phyloP scores from a whole-genome alignment of 148 eudicot genomes.

The Drosera capensis region DNA sequence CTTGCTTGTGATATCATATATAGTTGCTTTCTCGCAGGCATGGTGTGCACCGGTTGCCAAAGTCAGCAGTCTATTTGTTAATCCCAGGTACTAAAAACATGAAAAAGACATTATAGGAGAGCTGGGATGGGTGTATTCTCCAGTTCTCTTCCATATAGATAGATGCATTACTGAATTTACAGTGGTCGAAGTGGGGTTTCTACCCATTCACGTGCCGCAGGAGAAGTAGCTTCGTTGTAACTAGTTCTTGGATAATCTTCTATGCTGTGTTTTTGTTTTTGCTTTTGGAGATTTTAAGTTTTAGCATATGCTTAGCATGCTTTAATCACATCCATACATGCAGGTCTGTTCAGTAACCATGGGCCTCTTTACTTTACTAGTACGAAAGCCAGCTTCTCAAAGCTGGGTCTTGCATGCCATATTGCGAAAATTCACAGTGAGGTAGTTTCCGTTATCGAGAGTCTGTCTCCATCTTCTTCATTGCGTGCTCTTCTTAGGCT shows the following conservation, averaged over 20 bases:
- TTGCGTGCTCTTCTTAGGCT: not conserved
- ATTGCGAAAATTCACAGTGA: conserved; percentile 99
- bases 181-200: too few species aligned
- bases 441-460: conserved; percentile 25
- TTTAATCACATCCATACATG: conserved; percentile 3
- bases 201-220: too few species aligned
- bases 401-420: conserved; percentile 91
- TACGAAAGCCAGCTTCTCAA: conserved; percentile 70
- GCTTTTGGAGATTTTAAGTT: not conserved
- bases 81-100: conserved; percentile 57
- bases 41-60: conserved; percentile 86
- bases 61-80: conserved; percentile 71
- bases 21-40: conserved; percentile 58
- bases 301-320: not conserved
- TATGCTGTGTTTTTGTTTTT: not conserved
- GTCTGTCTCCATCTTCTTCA: conserved; percentile 4
- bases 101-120: too few species aligned
- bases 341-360: conserved; percentile 98
- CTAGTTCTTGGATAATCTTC: not conserved
- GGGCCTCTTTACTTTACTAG: conserved; percentile 80
- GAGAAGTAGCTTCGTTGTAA: too few species aligned
- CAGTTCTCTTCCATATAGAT: too few species aligned
- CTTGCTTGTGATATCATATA: too few species aligned
- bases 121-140: too few species aligned
- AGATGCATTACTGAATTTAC: too few species aligned